These are phyloP conservation scores for Scedosporium apiospermum DNA, from an alignment of 2,329 filamentous ascomycete genomes.

Conservation along the genomic window DNA sequence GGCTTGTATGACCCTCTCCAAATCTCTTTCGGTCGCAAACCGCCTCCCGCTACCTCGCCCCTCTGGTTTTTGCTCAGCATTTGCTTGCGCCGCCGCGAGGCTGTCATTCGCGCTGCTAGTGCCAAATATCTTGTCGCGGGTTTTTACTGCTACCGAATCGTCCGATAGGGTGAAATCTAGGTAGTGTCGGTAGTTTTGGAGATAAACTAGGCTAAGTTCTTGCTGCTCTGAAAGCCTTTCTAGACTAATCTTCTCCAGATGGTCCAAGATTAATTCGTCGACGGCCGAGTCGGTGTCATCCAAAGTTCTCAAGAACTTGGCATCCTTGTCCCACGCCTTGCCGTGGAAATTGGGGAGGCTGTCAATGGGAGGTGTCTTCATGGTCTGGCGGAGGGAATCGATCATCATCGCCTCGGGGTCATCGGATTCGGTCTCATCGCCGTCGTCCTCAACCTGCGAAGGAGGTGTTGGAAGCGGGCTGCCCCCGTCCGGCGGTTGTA, in stretches of 20 bases:
- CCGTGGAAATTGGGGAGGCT: slow-evolving; percentile 38
- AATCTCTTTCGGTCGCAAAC: slow-evolving; percentile 63
- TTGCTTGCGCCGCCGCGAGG: slow-evolving; percentile 20
- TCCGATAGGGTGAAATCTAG: slow-evolving; percentile 46
- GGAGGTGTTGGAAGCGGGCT: slow-evolving; percentile 31
- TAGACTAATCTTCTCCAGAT: slow-evolving; percentile 31
- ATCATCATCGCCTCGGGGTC: slow-evolving; percentile 40
- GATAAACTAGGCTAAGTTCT: slow-evolving; percentile 30
- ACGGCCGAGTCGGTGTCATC: slow-evolving; percentile 27
- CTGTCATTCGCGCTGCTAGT: slow-evolving; percentile 16
- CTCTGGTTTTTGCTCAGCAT: slow-evolving; percentile 48
- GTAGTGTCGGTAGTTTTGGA: slow-evolving; percentile 39
- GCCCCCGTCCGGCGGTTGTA: slow-evolving; percentile 8
- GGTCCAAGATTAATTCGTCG: slow-evolving; percentile 34
- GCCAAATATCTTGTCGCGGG: slow-evolving; percentile 33
- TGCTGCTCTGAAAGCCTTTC: slow-evolving; percentile 28
- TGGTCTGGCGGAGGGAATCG: slow-evolving; percentile 38
- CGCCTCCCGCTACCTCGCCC: slow-evolving; percentile 42
- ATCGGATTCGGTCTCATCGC: slow-evolving; percentile 46
- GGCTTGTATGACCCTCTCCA: slow-evolving; percentile 62
- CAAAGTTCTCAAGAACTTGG: slow-evolving; percentile 31
- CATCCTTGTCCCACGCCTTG: slow-evolving; percentile 38
- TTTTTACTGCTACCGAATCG: slow-evolving; percentile 44
- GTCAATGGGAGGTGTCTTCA: slow-evolving; percentile 45
- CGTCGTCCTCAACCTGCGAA: slow-evolving; percentile 38